Base-by-base conservation (phyloP, 2,329 filamentous ascomycete species). In the Botrytis deweyae region DNA sequence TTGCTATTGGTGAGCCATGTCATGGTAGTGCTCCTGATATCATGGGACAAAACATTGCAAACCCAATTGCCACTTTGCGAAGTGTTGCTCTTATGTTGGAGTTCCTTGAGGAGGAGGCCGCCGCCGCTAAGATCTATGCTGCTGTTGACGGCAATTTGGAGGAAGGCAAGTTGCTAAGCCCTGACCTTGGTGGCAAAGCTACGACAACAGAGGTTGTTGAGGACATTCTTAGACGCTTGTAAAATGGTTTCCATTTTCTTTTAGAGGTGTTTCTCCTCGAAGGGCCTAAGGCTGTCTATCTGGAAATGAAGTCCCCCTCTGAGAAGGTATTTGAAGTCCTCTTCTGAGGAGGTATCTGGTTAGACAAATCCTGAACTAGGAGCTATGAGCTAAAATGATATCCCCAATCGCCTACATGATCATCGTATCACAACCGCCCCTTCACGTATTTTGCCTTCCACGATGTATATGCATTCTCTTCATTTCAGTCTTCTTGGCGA, bases 1-100 rank as follows among this genome's bases (percentile, higher is more conserved):
- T 98, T 82, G 96, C 94, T 78, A 98, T 99, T 80, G 96, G 96
- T 77, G 96, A 99, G 89, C 96, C 96, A 72, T 98, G 96, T 87
- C 96, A 99, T 84, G 96, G 96, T 66, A 95, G 92, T 80, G 96
- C 96, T 44, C 96, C 96, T 9, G 96, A 99, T 82, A 99, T 99
- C 77, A 91, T 94, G 89, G 96, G 96, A 78, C 87, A 92, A 87
- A 90, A 91, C 77, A 95, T 99, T 81, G 94, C 96, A 78, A 99
- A 99, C 85, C 96, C 96, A 38, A 97, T 99, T 81, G 96, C 96
- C 52, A 98, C 96, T 16, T 88, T 99, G 77, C 88, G 96, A 81
- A 96, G 93, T 83, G 92, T 94, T 25, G 96, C 93, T 49, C 87
- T 98, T 76, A 98, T 99, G 96, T 87, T 99, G 77, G 95, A 98